A percentile compares a stretch with the other conserved stretches of the same genome.
Conservation (phyloP, 495 filamentous ascomycete species). For the Neurospora sublineolata region DNA sequence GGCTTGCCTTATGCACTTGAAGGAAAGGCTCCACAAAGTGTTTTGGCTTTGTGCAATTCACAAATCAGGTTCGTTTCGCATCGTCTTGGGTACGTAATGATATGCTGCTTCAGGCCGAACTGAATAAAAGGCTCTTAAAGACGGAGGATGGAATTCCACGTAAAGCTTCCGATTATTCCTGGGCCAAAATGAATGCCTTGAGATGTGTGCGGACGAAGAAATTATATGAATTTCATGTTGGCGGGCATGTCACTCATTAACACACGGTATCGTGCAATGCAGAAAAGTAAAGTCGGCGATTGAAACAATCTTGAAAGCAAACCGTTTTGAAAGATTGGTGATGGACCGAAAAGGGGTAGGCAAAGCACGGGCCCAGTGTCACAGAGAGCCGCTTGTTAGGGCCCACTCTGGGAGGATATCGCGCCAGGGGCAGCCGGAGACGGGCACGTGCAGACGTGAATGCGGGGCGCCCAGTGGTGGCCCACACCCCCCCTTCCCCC, state of each 20-base stretch:
- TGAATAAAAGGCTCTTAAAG: background rate
- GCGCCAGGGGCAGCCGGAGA: background rate
- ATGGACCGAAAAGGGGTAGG: background rate
- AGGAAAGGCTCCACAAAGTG: background rate
- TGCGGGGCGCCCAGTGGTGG: background rate
- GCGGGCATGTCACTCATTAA: background rate
- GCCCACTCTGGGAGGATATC: background rate
- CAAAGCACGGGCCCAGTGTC: background rate
- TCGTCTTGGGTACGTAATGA: background rate
- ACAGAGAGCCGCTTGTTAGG: background rate
- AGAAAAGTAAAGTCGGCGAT: background rate
- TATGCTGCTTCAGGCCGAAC: background rate
- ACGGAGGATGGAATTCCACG: background rate
- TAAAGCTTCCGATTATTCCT: background rate
- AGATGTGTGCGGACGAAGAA: background rate
- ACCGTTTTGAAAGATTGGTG: background rate
- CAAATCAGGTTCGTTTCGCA: background rate
- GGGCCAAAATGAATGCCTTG: background rate
- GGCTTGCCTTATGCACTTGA: background rate
- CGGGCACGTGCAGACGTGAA: slow-evolving; percentile 7
- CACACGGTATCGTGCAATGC: background rate
- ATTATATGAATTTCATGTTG: background rate
- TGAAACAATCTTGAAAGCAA: background rate
- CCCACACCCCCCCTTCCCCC: background rate
- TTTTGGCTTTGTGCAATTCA: background rate